Conservation (phyloP, 176 grass and related monocot genomes). For the Tillandsia fasciculata region DNA sequence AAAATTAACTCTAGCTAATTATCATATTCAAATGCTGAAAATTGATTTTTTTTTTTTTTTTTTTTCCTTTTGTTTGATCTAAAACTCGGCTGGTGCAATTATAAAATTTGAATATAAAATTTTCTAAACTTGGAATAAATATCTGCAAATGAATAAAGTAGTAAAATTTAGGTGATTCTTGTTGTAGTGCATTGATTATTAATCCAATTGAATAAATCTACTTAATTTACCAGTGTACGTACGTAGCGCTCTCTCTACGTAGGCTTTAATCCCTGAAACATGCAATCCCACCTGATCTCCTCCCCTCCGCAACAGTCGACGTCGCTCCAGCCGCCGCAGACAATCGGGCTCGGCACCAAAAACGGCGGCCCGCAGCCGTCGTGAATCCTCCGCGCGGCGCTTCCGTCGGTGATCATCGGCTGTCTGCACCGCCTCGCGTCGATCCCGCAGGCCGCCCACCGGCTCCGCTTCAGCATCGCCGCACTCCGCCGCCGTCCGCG, state of each 20-base stretch:
- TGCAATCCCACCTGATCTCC: conserved; percentile 65
- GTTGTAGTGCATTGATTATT: too few relatives aligned
- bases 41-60: too few relatives aligned
- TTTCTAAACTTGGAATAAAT: too few relatives aligned
- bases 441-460: background rate
- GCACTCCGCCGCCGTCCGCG: background rate
- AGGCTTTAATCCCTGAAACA: conserved; percentile 89
- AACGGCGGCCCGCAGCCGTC: background rate
- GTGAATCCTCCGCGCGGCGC: background rate
- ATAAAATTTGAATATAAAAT: too few relatives aligned
- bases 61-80: too few relatives aligned
- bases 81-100: too few relatives aligned
- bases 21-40: too few relatives aligned
- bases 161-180: too few relatives aligned
- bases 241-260: conserved; percentile 3
- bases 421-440: background rate
- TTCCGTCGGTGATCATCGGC: background rate
- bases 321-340: background rate
- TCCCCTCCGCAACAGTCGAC: conserved; percentile 4
- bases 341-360: background rate
- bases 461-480: conserved; percentile 30
- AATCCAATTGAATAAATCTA: too few relatives aligned
- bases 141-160: too few relatives aligned
- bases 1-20: too few relatives aligned
- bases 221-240: too few relatives aligned